phyloP scores from a whole-genome alignment of 495 filamentous ascomycete species.

The Penicillium dipodomyicola region DNA sequence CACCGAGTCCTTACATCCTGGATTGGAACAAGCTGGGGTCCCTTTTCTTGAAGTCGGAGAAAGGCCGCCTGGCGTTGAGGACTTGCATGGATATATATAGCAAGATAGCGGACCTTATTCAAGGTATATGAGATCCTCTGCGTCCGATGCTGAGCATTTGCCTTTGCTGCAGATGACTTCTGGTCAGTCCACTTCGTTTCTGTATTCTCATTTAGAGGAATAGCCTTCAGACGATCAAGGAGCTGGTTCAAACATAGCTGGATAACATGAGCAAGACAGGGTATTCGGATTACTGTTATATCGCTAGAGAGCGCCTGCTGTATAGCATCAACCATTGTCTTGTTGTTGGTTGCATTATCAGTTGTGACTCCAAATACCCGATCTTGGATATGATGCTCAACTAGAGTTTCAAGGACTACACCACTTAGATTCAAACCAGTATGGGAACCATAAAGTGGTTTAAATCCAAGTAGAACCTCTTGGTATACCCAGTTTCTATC shows the following conservation, averaged over 20 bases:
- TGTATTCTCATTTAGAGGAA: not conserved
- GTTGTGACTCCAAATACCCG: not conserved
- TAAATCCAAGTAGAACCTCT: no score
- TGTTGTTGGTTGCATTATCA: constrained; percentile 16
- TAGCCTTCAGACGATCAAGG: constrained; percentile 9
- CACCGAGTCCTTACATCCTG: no score
- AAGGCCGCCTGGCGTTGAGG: not conserved
- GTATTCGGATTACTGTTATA: constrained; percentile 12
- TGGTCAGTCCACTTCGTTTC: not conserved
- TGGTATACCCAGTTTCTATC: no score
- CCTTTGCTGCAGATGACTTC: not conserved
- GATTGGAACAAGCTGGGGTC: no score
- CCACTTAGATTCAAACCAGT: no score
- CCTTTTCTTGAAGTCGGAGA: not conserved
- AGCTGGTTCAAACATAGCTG: constrained; percentile 17
- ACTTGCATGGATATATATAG: constrained; percentile 4
- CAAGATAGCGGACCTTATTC: constrained; percentile 3
- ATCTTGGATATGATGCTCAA: constrained; percentile 1
- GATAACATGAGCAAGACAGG: constrained; percentile 16
- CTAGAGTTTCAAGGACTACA: not conserved
- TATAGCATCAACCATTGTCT: constrained; percentile 7
- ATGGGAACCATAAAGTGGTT: no score
- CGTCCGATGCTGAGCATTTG: not conserved
- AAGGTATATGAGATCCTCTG: not conserved
- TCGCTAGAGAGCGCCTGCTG: constrained; percentile 8